phyloP scores from a whole-genome alignment of 306 rosid species.

The Acmispon strigosus region DNA sequence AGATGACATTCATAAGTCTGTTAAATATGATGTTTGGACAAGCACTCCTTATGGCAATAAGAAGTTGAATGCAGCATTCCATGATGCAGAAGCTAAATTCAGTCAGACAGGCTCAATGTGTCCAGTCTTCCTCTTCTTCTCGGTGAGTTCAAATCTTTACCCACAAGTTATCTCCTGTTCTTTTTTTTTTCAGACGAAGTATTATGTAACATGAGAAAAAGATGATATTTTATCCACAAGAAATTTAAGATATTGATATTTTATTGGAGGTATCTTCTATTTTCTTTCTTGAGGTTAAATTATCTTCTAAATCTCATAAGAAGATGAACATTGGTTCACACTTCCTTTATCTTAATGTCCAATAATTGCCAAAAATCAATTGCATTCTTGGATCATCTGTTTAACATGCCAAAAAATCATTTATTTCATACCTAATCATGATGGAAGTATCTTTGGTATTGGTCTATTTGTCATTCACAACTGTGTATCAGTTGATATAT shows the following conservation, averaged over 20 bases:
- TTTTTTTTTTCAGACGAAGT: neutral
- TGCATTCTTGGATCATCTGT: conserved; percentile 1
- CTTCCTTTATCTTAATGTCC: neutral
- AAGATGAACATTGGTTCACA: neutral
- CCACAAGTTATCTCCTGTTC: neutral
- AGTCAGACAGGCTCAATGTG: conserved; percentile 37
- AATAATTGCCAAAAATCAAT: neutral
- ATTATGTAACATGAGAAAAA: neutral
- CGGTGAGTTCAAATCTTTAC: conserved; percentile 46
- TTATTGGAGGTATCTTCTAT: neutral
- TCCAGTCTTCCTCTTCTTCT: conserved; percentile 82
- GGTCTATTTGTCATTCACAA: conserved; percentile 2
- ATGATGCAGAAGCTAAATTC: conserved; percentile 46
- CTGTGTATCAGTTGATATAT: neutral
- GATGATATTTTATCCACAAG: neutral
- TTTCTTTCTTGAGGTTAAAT: neutral
- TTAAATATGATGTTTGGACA: conserved; percentile 83
- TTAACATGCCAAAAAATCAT: neutral
- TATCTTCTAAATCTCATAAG: neutral
- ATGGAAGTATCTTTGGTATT: neutral
- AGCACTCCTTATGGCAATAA: conserved; percentile 73
- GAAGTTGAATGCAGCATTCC: conserved; percentile 61
- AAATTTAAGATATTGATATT: conserved; percentile 2
- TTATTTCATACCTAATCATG: neutral
- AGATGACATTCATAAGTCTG: conserved; percentile 72